phyloP scores from a whole-genome alignment of 441 rosid species.

The Capsella rubella region DNA sequence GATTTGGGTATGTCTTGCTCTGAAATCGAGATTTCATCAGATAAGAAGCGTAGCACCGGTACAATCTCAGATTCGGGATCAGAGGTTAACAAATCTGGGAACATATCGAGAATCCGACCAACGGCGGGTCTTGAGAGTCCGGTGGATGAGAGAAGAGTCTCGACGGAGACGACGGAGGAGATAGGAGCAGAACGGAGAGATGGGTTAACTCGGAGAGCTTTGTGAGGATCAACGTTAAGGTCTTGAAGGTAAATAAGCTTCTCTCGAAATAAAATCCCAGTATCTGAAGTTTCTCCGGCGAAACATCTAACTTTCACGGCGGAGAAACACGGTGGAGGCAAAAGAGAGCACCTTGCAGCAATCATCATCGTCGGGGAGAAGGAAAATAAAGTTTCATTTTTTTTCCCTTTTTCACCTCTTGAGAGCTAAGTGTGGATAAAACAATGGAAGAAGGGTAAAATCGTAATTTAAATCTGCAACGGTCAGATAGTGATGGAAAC shows the following conservation, averaged over 20 bases:
- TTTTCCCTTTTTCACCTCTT: neutral
- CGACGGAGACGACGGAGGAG: conserved; percentile 66
- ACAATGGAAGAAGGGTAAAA: conserved; percentile 30
- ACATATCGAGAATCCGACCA: conserved; percentile 80
- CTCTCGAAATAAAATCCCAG: conserved; percentile 71
- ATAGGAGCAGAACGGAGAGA: conserved; percentile 67
- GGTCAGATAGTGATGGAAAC: neutral
- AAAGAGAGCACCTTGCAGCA: conserved; percentile 20
- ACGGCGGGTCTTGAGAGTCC: conserved; percentile 69
- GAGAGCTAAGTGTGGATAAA: conserved; percentile 34
- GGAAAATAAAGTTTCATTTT: neutral
- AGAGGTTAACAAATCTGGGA: conserved; percentile 63
- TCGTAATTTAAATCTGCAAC: neutral
- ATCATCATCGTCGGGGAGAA: conserved; percentile 24
- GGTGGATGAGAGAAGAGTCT: conserved; percentile 60
- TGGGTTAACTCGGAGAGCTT: conserved; percentile 72
- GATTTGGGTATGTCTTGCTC: conserved; percentile 55
- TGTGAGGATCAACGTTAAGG: conserved; percentile 69
- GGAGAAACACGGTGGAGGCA: conserved; percentile 39
- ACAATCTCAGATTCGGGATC: conserved; percentile 58
- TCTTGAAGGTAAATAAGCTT: conserved; percentile 68
- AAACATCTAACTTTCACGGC: conserved; percentile 26
- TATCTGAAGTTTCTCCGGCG: conserved; percentile 45
- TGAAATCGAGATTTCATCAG: conserved; percentile 60
- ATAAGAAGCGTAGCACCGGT: conserved; percentile 68